These are phyloP conservation scores for Hypholoma fasciculare DNA, from an alignment of 768 basidiomycete species.

Conservation along the genomic window DNA sequence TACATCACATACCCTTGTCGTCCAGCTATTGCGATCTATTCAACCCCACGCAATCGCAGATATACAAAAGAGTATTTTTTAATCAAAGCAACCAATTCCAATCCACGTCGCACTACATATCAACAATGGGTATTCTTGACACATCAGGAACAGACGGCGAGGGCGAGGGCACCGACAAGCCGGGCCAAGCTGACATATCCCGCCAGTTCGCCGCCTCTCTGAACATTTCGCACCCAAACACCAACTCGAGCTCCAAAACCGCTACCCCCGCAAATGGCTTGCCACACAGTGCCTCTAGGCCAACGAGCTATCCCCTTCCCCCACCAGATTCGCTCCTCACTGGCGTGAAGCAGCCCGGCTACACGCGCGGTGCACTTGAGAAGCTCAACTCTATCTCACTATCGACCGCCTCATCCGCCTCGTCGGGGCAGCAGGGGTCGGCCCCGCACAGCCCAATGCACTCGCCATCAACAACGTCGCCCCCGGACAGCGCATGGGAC, in stretches of 20 bases:
- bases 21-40: conserved; percentile 5
- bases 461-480: conserved; percentile 46
- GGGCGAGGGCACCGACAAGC: conserved; percentile 61
- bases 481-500: conserved; percentile 60
- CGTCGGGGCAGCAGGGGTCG: conserved; percentile 28
- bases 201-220: conserved; percentile 24
- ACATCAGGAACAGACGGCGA: conserved; percentile 56
- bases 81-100: conserved; percentile 21
- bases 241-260: conserved; percentile 16
- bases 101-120: conserved; percentile 17
- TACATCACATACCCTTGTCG: conserved; percentile 24
- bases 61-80: conserved; percentile 22
- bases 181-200: conserved; percentile 40
- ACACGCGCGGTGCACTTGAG: conserved; percentile 44
- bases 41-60: neutral
- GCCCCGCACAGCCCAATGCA: conserved; percentile 18
- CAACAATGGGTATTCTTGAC: conserved; percentile 43
- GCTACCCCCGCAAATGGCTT: conserved; percentile 13
- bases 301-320: conserved; percentile 44
- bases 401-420: conserved; percentile 27
- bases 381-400: conserved; percentile 28
- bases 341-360: conserved; percentile 51
- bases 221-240: conserved; percentile 15
- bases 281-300: conserved; percentile 10
- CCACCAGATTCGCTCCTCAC: conserved; percentile 48